Percentiles rank a stretch among this genome's conserved stretches.
Evolutionary conservation across 345 rosid genomes (phyloP).

Genomic region (Rubroshorea leprosula): DNA sequence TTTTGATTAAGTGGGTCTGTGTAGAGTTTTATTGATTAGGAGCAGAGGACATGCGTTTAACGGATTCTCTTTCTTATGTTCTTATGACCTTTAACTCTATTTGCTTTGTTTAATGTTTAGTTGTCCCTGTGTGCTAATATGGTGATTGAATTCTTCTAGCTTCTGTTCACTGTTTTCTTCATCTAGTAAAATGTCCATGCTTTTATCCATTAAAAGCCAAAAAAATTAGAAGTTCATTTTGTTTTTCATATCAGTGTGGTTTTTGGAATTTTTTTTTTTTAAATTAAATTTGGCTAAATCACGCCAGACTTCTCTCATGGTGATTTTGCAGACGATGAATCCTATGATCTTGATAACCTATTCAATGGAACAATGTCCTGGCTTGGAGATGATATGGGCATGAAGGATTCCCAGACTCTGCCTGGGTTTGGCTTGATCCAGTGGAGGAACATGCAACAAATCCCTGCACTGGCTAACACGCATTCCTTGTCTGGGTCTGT

Average conservation of each 20-base stretch:
- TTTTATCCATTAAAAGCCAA: neutral
- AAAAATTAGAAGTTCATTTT: neutral
- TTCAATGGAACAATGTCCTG: slow-evolving; percentile 89
- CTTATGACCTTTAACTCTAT: slow-evolving; percentile 14
- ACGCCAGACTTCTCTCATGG: neutral
- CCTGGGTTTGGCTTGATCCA: slow-evolving; percentile 81
- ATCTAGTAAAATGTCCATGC: neutral
- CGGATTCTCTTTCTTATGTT: slow-evolving; percentile 12
- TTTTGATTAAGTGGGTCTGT: neutral
- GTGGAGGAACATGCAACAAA: slow-evolving; percentile 94
- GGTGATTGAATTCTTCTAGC: slow-evolving; percentile 16
- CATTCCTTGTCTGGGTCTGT: slow-evolving; percentile 10
- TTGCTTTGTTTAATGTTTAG: slow-evolving; percentile 4
- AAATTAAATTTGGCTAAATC: neutral
- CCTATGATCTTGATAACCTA: slow-evolving; percentile 57
- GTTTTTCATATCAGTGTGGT: neutral
- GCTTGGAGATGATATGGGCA: slow-evolving; percentile 65
- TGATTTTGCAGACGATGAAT: slow-evolving; percentile 59
- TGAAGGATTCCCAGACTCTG: slow-evolving; percentile 62
- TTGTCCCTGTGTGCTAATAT: slow-evolving; percentile 10
- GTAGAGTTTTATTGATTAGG: neutral
- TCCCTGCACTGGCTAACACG: slow-evolving; percentile 41
- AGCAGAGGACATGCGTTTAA: neutral
- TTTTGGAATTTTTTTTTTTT: slow-evolving; percentile 3
- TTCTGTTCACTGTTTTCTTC: too few species aligned